Conservation (phyloP, 495 filamentous ascomycete species). For the Aspergillus leporis region DNA sequence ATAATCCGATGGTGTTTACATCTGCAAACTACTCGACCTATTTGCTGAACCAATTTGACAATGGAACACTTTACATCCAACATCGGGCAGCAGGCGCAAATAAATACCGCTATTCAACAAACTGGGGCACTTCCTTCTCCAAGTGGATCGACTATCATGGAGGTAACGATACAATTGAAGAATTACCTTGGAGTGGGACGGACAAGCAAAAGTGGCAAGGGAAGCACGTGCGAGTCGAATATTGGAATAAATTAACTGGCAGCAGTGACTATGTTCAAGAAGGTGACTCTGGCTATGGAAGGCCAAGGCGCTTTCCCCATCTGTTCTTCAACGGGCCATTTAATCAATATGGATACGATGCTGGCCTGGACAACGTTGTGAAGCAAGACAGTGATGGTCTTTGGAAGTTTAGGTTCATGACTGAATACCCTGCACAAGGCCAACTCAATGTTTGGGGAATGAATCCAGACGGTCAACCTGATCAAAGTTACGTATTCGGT, state of each 20-base stretch:
- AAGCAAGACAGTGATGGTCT: constrained; percentile 52
- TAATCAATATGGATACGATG: constrained; percentile 70
- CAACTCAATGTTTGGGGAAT: constrained; percentile 72
- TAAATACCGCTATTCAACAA: constrained; percentile 62
- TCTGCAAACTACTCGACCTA: constrained; percentile 59
- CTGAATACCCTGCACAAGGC: constrained; percentile 64
- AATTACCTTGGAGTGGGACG: constrained; percentile 60
- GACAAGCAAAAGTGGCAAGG: constrained; percentile 63
- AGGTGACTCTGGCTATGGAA: constrained; percentile 52
- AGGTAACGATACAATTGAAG: constrained; percentile 45
- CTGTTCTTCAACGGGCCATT: constrained; percentile 65
- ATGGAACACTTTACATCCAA: constrained; percentile 48
- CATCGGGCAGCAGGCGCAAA: constrained; percentile 66
- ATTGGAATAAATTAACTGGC: constrained; percentile 64
- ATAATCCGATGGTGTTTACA: constrained; percentile 61
- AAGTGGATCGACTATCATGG: constrained; percentile 59
- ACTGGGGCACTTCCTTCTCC: constrained; percentile 62
- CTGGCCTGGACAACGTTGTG: constrained; percentile 58
- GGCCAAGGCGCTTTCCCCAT: constrained; percentile 60
- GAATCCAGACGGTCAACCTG: constrained; percentile 64
- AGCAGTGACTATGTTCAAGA: constrained; percentile 67
- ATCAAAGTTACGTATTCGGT: constrained; percentile 57
- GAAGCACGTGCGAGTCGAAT: constrained; percentile 66
- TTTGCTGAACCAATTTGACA: constrained; percentile 44
- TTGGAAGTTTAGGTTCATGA: constrained; percentile 64